Evolutionary conservation across 1,139 yeast species (phyloP).

Genomic region (Kazachstania sp.): DNA sequence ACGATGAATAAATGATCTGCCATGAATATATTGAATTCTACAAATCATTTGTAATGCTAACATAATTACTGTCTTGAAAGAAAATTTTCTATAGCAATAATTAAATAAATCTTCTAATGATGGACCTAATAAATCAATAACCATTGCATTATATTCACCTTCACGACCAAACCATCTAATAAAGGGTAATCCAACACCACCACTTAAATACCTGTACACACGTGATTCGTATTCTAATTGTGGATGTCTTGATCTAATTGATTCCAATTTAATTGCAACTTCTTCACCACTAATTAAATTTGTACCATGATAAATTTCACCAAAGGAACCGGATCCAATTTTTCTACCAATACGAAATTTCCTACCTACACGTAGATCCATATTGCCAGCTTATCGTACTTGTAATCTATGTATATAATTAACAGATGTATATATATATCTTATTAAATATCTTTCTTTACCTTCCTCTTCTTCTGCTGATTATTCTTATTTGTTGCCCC

Average conservation of each 20-base stretch:
- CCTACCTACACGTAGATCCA: conserved; percentile 88
- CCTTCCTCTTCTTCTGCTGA: no score
- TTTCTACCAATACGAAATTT: conserved; percentile 93
- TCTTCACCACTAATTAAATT: conserved; percentile 94
- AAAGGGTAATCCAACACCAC: conserved; percentile 96
- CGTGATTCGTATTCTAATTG: conserved; percentile 95
- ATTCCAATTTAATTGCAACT: conserved; percentile 92
- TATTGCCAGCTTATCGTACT: conserved; percentile 3
- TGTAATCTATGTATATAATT: not conserved
- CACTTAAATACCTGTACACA: conserved; percentile 87
- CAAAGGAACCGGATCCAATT: conserved; percentile 96
- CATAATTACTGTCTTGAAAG: conserved; percentile 84
- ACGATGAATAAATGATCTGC: conserved; percentile 86
- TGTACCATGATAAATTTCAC: conserved; percentile 89
- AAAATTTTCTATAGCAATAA: conserved; percentile 88
- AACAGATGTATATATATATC: no score
- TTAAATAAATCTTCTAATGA: conserved; percentile 91
- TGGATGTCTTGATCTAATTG: conserved; percentile 87
- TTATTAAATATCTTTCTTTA: no score
- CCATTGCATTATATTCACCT: conserved; percentile 95
- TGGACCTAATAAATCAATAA: conserved; percentile 91
- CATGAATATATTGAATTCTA: conserved; percentile 91
- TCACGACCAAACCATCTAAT: conserved; percentile 97
- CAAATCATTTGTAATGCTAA: conserved; percentile 92
- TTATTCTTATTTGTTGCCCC: no score